Conservation (phyloP, 768 basidiomycete genomes). For the Naematelia aurantialba region DNA sequence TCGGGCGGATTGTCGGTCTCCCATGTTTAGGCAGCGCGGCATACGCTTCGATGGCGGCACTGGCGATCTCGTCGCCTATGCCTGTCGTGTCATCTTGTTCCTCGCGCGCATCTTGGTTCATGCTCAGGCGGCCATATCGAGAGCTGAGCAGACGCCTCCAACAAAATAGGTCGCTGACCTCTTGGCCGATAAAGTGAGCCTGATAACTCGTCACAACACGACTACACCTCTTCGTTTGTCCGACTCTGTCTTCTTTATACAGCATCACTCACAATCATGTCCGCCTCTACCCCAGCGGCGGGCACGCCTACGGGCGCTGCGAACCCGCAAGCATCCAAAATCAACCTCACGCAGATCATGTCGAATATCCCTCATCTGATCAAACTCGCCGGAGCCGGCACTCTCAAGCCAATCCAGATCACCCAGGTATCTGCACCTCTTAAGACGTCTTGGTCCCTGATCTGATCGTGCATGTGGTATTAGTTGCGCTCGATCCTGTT, state of each 20-base stretch:
- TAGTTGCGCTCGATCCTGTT: conserved; percentile 20
- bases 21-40: conserved; percentile 32
- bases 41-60: conserved; percentile 29
- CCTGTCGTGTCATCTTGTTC: background rate
- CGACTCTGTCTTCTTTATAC: too few species aligned
- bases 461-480: too few species aligned
- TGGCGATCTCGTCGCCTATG: conserved; percentile 28
- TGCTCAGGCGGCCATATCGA: too few species aligned
- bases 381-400: background rate
- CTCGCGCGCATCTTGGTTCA: too few species aligned
- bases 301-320: background rate
- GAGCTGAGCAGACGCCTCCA: too few species aligned
- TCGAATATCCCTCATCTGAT: background rate
- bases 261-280: background rate
- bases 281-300: background rate
- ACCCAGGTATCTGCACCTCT: background rate
- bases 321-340: background rate
- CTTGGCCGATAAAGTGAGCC: too few species aligned
- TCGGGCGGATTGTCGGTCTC: conserved; percentile 44
- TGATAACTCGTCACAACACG: conserved; percentile 8
- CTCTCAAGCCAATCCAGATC: background rate
- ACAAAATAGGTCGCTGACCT: too few species aligned
- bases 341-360: background rate
- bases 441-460: background rate
- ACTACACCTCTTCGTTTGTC: too few species aligned